Conservation (phyloP, 1,284 basidiomycete species). For the Crucibulum parvulum region DNA sequence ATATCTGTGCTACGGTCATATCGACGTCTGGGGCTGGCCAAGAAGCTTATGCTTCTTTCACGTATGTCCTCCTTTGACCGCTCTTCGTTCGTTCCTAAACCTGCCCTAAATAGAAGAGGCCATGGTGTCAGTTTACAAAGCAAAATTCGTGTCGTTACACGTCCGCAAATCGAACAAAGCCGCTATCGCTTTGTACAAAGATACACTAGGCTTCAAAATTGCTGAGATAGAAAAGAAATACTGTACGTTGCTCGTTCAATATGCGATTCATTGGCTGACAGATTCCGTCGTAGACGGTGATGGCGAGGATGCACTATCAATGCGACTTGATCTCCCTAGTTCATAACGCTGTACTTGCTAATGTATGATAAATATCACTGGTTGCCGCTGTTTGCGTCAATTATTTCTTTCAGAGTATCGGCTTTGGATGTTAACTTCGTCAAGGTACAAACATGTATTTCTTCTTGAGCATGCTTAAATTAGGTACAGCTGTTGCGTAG, state of each 20-base stretch:
- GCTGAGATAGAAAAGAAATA: constrained; percentile 83
- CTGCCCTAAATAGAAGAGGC: constrained; percentile 70
- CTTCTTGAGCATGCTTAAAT: too few relatives aligned
- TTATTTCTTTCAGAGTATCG: too few relatives aligned
- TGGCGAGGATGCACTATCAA: constrained; percentile 85
- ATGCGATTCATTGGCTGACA: constrained; percentile 1
- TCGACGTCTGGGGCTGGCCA: constrained; percentile 85
- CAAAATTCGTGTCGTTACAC: constrained; percentile 82
- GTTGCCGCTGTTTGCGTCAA: too few relatives aligned
- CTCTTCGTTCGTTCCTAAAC: not conserved
- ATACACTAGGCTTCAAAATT: constrained; percentile 84
- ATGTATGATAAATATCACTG: too few relatives aligned
- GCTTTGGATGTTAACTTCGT: too few relatives aligned
- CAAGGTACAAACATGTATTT: too few relatives aligned
- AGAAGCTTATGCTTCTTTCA: constrained; percentile 87
- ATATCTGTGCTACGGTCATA: constrained; percentile 90
- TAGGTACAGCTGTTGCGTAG: too few relatives aligned
- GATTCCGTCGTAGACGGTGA: constrained; percentile 68
- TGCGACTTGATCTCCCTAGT: constrained; percentile 54
- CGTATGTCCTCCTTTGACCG: constrained; percentile 59
- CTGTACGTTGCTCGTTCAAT: constrained; percentile 59
- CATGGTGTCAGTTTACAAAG: constrained; percentile 84
- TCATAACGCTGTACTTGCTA: not conserved
- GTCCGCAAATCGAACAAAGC: constrained; percentile 90
- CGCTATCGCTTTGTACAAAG: constrained; percentile 82